Percentiles rank a stretch among this genome's conserved stretches.
Conservation (phyloP, 305 asterid genomes). For the Stenogyne calaminthoides region DNA sequence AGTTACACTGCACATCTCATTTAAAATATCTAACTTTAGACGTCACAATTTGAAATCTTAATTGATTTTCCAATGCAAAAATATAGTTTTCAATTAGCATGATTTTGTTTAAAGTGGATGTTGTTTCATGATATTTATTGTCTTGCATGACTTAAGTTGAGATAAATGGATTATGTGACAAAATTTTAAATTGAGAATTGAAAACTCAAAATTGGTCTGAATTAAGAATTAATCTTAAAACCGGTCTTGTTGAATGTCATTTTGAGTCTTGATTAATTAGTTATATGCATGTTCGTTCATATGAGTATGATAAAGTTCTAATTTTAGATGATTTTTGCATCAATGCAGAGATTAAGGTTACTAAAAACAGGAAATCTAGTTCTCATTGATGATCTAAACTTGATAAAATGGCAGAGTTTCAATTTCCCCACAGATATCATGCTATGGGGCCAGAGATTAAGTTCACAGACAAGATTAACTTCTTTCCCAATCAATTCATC, state of each 20-base stretch:
- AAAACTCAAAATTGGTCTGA: not conserved
- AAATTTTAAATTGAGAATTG: not conserved
- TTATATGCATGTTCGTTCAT: not conserved
- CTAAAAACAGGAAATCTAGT: conserved; percentile 74
- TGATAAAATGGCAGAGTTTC: conserved; percentile 88
- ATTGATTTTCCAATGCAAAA: not conserved
- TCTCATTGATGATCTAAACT: conserved; percentile 60
- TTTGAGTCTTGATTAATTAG: not conserved
- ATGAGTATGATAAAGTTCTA: not conserved
- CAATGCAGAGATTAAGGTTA: conserved; percentile 65
- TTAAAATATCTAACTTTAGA: too few relatives aligned
- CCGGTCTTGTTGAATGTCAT: not conserved
- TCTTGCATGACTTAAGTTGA: not conserved
- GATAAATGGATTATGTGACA: not conserved
- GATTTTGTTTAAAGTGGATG: not conserved
- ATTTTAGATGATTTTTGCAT: conserved; percentile 11
- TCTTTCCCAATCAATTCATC: conserved; percentile 63
- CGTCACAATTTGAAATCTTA: too few relatives aligned
- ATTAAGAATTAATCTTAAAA: not conserved
- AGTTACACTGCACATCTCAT: too few relatives aligned
- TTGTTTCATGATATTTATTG: not conserved
- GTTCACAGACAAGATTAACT: conserved; percentile 74
- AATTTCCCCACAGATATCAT: conserved; percentile 83
- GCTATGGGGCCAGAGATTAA: conserved; percentile 89
- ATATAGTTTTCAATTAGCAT: too few relatives aligned